Evolutionary conservation across 371 early-diverging fungal genomes (phyloP), one percentile per base, ranked within the genome.

Genomic region (Mucor circinelloides): DNA sequence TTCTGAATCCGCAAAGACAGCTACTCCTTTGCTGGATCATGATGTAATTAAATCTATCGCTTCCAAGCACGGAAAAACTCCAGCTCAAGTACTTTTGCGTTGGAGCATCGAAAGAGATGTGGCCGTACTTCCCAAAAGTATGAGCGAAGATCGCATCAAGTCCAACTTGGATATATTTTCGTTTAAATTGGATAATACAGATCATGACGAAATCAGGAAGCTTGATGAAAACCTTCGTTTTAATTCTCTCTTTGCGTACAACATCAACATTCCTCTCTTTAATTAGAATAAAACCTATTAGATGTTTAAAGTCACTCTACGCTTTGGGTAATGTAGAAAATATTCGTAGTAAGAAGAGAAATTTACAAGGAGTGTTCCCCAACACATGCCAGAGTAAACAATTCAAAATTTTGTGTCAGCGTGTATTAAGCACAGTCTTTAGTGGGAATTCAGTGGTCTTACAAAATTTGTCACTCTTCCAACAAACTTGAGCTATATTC

Each of bases 91-190:
- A 36, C 72, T 88, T 15, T 68, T 89, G 28, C 81, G 84, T n/a
- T 88, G 90, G 90, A 77, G 83, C 42, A 67, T 85, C 57, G 80
- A 86, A 63, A 78, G 75, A 59, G 74, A 82, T 30, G 44, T 81
- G 55, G 81, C 76, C 23, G 87, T 88, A 36, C 87, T 93, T 58
- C 93, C 93, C 40, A 93, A 93, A 71, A 82, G 82, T 55, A 66
- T 73, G n/a, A 76, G 82, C 60, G 66, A 67, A 2, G 72, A 73
- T 1, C 79, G 90, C 42, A 77, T 90, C 64, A 69, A 66, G 31
- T 46, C 69, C 42, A 81, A 81, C 63, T 52, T 72, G 31, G 75
- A 76, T 38, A 9, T 78, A 36, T 70, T 73, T 27, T 64, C 63
- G 6, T 76, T 68, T 58, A 21, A 58, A 2, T 60, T 81, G 58